Evolutionary conservation across 768 basidiomycete species (phyloP).

Genomic region (Coprinellus micaceus): DNA sequence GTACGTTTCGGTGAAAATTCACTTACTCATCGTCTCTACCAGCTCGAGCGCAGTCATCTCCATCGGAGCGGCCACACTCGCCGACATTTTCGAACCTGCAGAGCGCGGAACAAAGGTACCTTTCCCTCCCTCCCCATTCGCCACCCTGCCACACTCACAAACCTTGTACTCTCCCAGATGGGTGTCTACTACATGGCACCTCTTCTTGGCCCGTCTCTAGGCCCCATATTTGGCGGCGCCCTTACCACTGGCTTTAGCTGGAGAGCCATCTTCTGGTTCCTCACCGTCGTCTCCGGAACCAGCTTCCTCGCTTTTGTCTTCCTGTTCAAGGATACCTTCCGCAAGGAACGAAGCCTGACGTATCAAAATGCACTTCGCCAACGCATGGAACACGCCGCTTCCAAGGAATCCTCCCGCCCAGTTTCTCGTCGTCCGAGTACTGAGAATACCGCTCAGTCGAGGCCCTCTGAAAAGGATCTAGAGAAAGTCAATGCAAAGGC

Average conservation of each 20-base stretch:
- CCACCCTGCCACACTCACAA: not conserved
- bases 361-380: conserved; percentile 67
- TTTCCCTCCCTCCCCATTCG: not conserved
- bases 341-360: conserved; percentile 73
- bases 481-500: conserved; percentile 18
- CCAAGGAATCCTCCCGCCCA: not conserved
- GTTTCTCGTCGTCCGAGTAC: not conserved
- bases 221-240: conserved; percentile 68
- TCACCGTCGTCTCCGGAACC: conserved; percentile 56
- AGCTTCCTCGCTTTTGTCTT: conserved; percentile 56
- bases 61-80: conserved; percentile 74
- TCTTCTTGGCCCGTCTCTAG: conserved; percentile 67
- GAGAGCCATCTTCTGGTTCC: conserved; percentile 83
- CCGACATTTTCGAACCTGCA: conserved; percentile 71
- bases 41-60: conserved; percentile 66
- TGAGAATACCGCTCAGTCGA: not conserved
- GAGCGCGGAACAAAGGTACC: conserved; percentile 64
- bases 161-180: conserved; percentile 37
- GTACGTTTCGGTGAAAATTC: not conserved
- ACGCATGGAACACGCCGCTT: conserved; percentile 21
- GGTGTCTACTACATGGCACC: conserved; percentile 80
- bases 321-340: conserved; percentile 80
- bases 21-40: not conserved
- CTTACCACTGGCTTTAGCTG: conserved; percentile 68
- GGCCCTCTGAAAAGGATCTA: conserved; percentile 26